Percentiles rank a stretch among this genome's conserved stretches.
These are phyloP conservation scores for Crithidia fasciculata DNA, from an alignment of 208 protist species.

Conservation along the genomic window DNA sequence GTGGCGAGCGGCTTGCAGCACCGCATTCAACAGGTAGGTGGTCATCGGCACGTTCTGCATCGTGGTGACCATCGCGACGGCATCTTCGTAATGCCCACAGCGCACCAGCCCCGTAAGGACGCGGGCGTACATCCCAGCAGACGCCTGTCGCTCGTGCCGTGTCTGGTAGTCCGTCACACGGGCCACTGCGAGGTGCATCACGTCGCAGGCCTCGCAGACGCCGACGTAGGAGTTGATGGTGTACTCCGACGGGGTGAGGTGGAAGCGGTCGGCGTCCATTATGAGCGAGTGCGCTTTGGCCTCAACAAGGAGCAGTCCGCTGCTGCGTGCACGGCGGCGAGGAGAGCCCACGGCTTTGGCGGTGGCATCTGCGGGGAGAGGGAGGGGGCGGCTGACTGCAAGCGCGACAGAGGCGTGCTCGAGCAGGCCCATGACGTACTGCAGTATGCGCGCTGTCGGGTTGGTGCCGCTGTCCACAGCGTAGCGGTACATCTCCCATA, in stretches of 20 bases:
- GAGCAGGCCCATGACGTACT: constrained; percentile 83
- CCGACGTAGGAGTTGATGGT: constrained; percentile 78
- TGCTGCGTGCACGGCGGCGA: constrained; percentile 12
- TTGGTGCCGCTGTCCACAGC: constrained; percentile 85
- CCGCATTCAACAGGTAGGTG: constrained; percentile 66
- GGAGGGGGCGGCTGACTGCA: constrained; percentile 10
- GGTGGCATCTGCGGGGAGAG: background rate
- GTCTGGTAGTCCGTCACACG: constrained; percentile 76
- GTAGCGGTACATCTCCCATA: constrained; percentile 86
- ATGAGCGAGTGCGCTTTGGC: constrained; percentile 79
- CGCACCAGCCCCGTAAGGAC: constrained; percentile 70
- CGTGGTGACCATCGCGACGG: constrained; percentile 59
- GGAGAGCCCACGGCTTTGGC: too few relatives aligned
- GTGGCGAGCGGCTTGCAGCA: constrained; percentile 62
- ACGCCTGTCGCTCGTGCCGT: constrained; percentile 68
- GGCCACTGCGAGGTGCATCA: constrained; percentile 82
- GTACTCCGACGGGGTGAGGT: constrained; percentile 68
- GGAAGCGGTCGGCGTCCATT: constrained; percentile 82
- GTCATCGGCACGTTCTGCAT: constrained; percentile 68
- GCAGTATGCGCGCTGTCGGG: constrained; percentile 62
- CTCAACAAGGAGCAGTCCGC: constrained; percentile 48
- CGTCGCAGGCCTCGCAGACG: constrained; percentile 59
- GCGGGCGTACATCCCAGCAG: constrained; percentile 61
- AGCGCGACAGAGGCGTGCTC: constrained; percentile 40
- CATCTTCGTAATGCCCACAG: constrained; percentile 64